Evolutionary conservation across 2,329 filamentous ascomycete species (phyloP).

Genomic region (Neofusicoccum kwambonambiense): DNA sequence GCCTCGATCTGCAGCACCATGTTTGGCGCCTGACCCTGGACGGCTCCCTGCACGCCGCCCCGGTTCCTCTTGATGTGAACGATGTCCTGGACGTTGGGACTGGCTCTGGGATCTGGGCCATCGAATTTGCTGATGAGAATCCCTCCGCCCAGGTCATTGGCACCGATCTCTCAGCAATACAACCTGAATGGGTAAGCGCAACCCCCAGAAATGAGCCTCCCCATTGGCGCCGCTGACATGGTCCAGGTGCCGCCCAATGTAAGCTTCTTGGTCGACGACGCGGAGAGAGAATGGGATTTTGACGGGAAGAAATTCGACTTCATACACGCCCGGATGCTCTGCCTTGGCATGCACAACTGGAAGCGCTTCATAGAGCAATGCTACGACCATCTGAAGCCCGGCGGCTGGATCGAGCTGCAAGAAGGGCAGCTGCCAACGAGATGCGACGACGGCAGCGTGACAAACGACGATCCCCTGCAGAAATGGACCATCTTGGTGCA

Average conservation of each 20-base stretch:
- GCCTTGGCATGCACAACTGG: slow-evolving; percentile 56
- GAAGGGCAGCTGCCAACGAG: slow-evolving; percentile 31
- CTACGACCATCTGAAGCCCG: slow-evolving; percentile 44
- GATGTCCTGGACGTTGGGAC: slow-evolving; percentile 31
- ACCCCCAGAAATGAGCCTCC: slow-evolving; percentile 25
- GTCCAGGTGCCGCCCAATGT: slow-evolving; percentile 37
- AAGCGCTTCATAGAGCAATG: slow-evolving; percentile 47
- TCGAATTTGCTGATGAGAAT: slow-evolving; percentile 34
- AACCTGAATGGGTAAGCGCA: slow-evolving; percentile 24
- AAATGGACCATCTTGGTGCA: slow-evolving; percentile 1
- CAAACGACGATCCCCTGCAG: neutral
- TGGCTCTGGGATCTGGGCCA: slow-evolving; percentile 37
- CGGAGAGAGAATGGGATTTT: slow-evolving; percentile 53
- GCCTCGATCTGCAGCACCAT: slow-evolving; percentile 38
- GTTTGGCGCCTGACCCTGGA: slow-evolving; percentile 36
- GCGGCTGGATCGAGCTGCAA: slow-evolving; percentile 53
- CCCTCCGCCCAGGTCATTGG: slow-evolving; percentile 34
- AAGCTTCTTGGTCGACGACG: slow-evolving; percentile 36
- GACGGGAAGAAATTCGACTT: slow-evolving; percentile 53
- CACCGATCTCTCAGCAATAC: slow-evolving; percentile 32
- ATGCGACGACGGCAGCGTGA: slow-evolving; percentile 21
- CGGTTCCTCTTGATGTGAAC: slow-evolving; percentile 22
- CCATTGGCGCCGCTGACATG: neutral
- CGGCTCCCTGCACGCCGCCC: slow-evolving; percentile 36
- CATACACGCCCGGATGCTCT: slow-evolving; percentile 55